phyloP scores from a whole-genome alignment of 768 basidiomycete genomes.

The Erythrobasidium yunnanense region DNA sequence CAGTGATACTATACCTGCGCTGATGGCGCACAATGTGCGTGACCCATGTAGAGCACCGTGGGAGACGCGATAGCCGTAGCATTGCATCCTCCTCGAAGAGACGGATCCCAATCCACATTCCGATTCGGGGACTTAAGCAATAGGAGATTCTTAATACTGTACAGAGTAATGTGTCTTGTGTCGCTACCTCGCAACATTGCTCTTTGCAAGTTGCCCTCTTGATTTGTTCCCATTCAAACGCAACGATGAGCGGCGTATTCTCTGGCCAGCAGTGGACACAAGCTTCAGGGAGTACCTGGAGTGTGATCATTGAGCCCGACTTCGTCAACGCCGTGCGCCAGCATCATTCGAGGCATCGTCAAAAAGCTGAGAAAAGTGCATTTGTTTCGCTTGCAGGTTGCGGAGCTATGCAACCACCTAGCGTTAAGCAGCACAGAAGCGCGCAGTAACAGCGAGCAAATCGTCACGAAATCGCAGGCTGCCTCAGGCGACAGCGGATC shows the following conservation, averaged over 20 bases:
- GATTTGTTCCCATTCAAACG: neutral
- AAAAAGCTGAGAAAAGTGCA: neutral
- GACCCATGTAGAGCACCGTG: too few relatives aligned
- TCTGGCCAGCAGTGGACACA: conserved; percentile 22
- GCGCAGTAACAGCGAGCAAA: neutral
- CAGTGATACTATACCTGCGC: too few relatives aligned
- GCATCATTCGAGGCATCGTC: neutral
- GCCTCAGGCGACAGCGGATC: conserved; percentile 8
- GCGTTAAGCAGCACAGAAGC: neutral
- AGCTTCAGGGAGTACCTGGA: conserved; percentile 16
- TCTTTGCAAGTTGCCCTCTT: neutral
- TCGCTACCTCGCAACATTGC: neutral
- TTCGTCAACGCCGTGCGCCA: conserved; percentile 13
- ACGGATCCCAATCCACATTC: too few relatives aligned
- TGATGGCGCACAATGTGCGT: too few relatives aligned
- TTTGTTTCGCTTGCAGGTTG: neutral
- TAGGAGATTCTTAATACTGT: too few relatives aligned
- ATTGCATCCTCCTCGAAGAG: too few relatives aligned
- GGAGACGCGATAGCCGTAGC: too few relatives aligned
- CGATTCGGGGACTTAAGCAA: too few relatives aligned
- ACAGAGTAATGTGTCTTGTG: too few relatives aligned
- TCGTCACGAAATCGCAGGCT: conserved; percentile 5
- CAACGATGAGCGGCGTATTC: conserved; percentile 4
- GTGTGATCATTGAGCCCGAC: conserved; percentile 22
- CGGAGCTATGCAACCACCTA: conserved; percentile 18